Conservation (phyloP, 371 early-diverging fungal species). For the Mortierella sp. region DNA sequence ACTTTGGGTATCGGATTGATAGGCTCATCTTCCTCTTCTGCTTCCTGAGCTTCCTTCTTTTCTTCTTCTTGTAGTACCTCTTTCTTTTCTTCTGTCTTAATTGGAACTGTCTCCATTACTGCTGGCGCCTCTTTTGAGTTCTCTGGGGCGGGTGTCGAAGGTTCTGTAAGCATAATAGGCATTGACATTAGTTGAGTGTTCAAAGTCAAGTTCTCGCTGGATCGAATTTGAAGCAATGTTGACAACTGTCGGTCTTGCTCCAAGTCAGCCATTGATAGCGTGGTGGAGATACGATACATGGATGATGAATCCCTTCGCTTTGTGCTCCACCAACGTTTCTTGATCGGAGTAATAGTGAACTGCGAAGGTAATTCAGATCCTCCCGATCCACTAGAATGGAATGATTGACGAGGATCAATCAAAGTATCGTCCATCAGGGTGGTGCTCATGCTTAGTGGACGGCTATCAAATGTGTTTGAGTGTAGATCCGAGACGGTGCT, state of each 20-base stretch:
- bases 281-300: constrained; percentile 36
- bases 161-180: constrained; percentile 27
- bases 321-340: constrained; percentile 51
- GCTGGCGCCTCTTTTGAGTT: constrained; percentile 29
- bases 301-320: constrained; percentile 41
- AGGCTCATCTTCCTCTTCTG: constrained; percentile 7
- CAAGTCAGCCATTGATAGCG: constrained; percentile 39
- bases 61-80: background rate
- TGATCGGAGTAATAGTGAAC: constrained; percentile 11
- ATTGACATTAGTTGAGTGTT: constrained; percentile 25
- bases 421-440: constrained; percentile 36
- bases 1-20: constrained; percentile 32
- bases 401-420: constrained; percentile 26
- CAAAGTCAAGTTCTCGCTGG: constrained; percentile 32
- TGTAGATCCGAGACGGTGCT: constrained; percentile 28
- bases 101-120: background rate
- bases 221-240: constrained; percentile 28
- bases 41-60: background rate
- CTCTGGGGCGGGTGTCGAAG: constrained; percentile 22
- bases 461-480: constrained; percentile 21
- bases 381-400: constrained; percentile 51
- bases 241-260: constrained; percentile 41
- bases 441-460: constrained; percentile 47
- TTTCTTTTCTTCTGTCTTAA: background rate
- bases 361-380: constrained; percentile 37